Conservation (phyloP, 148 eudicot species). For the Bassia scoparia region DNA sequence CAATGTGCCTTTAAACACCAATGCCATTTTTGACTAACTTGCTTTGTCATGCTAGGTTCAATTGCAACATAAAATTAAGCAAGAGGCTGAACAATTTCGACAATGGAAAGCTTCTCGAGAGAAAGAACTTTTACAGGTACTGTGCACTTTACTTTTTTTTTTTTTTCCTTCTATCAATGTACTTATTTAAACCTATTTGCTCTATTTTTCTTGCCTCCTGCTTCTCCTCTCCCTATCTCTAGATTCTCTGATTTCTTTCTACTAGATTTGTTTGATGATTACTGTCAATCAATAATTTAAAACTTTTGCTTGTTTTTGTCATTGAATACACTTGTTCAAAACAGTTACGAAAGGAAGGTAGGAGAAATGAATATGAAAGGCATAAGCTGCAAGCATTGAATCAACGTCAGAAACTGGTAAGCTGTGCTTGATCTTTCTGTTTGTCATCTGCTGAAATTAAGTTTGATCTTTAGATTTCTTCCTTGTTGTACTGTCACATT, state of each 20-base stretch:
- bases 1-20: neutral
- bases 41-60: constrained; percentile 59
- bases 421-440: constrained; percentile 13
- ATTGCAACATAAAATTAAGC: constrained; percentile 94
- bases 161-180: constrained; percentile 4
- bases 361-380: constrained; percentile 94
- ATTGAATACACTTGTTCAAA: constrained; percentile 4
- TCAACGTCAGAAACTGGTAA: constrained; percentile 96
- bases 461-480: neutral
- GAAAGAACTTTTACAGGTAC: constrained; percentile 93
- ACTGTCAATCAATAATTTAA: neutral
- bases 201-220: neutral
- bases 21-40: constrained; percentile 11
- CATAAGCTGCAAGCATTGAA: constrained; percentile 91
- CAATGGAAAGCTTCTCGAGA: constrained; percentile 97
- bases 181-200: neutral
- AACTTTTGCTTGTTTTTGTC: neutral
- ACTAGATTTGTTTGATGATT: neutral
- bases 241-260: neutral
- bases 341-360: constrained; percentile 91
- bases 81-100: constrained; percentile 98
- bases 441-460: neutral
- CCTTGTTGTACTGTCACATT: neutral
- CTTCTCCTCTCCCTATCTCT: neutral
- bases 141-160: constrained; percentile 10